These are phyloP conservation scores for Aspergillus texensis DNA, from an alignment of 2,329 filamentous ascomycete genomes.

Conservation along the genomic window DNA sequence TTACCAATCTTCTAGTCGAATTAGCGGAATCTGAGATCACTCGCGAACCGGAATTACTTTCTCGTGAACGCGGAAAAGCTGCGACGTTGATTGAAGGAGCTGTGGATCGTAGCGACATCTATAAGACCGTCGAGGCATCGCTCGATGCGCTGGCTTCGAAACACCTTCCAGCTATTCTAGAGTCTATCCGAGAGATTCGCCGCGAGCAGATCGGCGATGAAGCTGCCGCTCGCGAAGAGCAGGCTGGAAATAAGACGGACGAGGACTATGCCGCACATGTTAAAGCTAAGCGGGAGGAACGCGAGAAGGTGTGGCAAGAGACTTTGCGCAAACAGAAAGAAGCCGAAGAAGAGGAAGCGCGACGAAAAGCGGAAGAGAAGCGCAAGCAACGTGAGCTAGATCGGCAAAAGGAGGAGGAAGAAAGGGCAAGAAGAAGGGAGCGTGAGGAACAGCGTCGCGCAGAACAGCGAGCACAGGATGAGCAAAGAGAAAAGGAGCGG, in stretches of 20 bases:
- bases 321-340: slow-evolving; percentile 56
- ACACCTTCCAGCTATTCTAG: slow-evolving; percentile 57
- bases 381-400: slow-evolving; percentile 47
- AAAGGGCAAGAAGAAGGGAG: slow-evolving; percentile 53
- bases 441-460: slow-evolving; percentile 52
- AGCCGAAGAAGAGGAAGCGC: slow-evolving; percentile 47
- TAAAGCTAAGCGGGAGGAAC: slow-evolving; percentile 53
- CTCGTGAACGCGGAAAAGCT: slow-evolving; percentile 63
- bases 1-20: slow-evolving; percentile 56
- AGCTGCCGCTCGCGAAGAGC: slow-evolving; percentile 56
- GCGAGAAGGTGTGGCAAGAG: slow-evolving; percentile 54
- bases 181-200: slow-evolving; percentile 59
- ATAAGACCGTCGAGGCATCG: slow-evolving; percentile 58
- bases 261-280: slow-evolving; percentile 61
- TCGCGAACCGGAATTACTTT: slow-evolving; percentile 61
- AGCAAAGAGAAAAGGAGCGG: slow-evolving; percentile 55
- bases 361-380: slow-evolving; percentile 45
- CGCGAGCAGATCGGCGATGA: slow-evolving; percentile 62
- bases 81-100: slow-evolving; percentile 66
- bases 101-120: slow-evolving; percentile 65
- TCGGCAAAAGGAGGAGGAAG: slow-evolving; percentile 48
- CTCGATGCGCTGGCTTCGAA: slow-evolving; percentile 58
- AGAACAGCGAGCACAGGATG: slow-evolving; percentile 55
- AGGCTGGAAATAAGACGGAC: slow-evolving; percentile 60
- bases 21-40: slow-evolving; percentile 65